Evolutionary conservation across 768 basidiomycete genomes (phyloP), one percentile per base, ranked within the genome.

Genomic region (Boletales sp.): DNA sequence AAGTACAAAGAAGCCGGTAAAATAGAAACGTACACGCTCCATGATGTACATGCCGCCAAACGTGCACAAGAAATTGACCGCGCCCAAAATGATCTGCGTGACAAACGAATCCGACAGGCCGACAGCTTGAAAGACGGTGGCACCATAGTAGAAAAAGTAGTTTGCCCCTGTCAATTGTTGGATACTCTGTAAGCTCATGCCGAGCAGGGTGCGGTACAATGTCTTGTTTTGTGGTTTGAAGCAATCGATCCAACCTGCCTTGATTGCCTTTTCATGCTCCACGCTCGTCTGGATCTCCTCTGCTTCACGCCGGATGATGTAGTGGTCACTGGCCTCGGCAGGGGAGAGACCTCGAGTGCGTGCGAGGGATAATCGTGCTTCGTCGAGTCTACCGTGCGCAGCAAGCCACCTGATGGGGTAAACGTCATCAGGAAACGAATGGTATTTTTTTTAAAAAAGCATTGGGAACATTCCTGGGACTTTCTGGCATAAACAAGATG

Each of bases 111-210:
- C 84, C 8, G 64, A 43, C 54, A 87, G 77, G 21, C 87, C 87
- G 19, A 89, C 86, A 9, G 80, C 74, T 45, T 72, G 58, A 71
- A 89, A 87, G 47, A 86, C 70, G 0, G 84, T 84, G 2, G 86
- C 83, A 31, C 77, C 78, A 38, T 78, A 79, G 61, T 85, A 85
- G 69, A 83, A 83, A 69, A 84, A 84, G 61, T 82, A 84, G 64
- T 84, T 84, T 4, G 81, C 82, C 18, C 83, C 82, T 0, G 83
- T 87, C 32, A 88, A 76, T 62, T 89, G 86, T 61, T 89, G 86
- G 53, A 87, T 72, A 50, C 74, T 76, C 67, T 89, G 87, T 18
- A 90, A 67, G 3, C 73, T 64, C 78, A 86, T 86, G 42, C 82
- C 79, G 27, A 84, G 72, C 6, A 81, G 55, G 3, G 85, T 86